These are phyloP conservation scores for Aspergillus conjunctus DNA, from an alignment of 495 filamentous ascomycete species.

Conservation along the genomic window DNA sequence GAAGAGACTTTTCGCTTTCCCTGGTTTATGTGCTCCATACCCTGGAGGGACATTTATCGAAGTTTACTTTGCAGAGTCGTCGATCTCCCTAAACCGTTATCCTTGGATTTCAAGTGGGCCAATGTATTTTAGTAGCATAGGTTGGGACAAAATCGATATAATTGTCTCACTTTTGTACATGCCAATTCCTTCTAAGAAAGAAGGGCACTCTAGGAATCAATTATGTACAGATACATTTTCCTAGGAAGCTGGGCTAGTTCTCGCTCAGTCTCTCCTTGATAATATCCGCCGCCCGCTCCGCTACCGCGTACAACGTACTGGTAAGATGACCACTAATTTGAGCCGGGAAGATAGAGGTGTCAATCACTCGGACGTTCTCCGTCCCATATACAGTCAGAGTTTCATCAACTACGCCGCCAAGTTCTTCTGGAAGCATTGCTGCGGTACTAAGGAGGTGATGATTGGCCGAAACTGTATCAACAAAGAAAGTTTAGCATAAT, in stretches of 20 bases:
- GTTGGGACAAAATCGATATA: no score
- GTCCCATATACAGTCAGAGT: slow-evolving; percentile 41
- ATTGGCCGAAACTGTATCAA: slow-evolving; percentile 22
- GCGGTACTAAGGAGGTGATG: slow-evolving; percentile 50
- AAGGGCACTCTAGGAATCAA: no score
- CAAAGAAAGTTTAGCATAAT: not conserved
- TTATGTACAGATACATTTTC: no score
- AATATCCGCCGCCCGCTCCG: slow-evolving; percentile 55
- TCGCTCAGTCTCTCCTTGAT: slow-evolving; percentile 45
- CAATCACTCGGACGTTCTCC: slow-evolving; percentile 53
- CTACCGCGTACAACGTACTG: slow-evolving; percentile 56
- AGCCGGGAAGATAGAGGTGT: slow-evolving; percentile 52
- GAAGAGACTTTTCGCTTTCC: no score
- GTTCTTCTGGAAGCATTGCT: slow-evolving; percentile 55
- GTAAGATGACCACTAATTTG: slow-evolving; percentile 50
- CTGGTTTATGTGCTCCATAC: no score
- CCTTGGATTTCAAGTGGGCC: no score
- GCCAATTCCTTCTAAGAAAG: no score
- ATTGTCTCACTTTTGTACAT: no score
- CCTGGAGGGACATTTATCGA: no score
- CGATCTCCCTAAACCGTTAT: no score
- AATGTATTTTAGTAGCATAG: no score
- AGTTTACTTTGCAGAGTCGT: no score
- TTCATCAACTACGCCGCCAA: slow-evolving; percentile 49
- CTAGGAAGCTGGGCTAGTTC: not conserved